Conservation (phyloP, 805 yeast genomes). For the Myxozyma melibiosi region DNA sequence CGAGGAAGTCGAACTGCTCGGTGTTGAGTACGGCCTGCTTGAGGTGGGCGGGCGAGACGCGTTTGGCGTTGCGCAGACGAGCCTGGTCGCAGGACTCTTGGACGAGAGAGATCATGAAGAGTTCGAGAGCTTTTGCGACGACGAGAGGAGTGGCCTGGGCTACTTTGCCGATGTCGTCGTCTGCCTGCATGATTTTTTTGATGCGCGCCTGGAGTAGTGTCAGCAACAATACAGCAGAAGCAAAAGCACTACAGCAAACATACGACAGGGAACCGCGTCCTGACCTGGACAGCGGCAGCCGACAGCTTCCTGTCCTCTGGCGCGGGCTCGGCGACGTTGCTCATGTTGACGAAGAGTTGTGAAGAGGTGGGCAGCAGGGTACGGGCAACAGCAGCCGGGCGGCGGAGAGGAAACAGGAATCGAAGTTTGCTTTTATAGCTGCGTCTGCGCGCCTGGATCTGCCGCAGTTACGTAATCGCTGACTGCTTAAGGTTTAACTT, state of each 20-base stretch:
- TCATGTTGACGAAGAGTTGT: not conserved
- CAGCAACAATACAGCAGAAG: no score
- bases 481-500: no score
- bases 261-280: constrained; percentile 49
- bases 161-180: constrained; percentile 97
- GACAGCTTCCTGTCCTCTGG: not conserved
- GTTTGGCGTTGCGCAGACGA: constrained; percentile 67
- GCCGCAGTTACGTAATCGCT: no score
- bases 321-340: not conserved
- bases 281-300: constrained; percentile 36
- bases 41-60: constrained; percentile 81
- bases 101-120: constrained; percentile 86
- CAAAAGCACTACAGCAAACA: constrained; percentile 16
- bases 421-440: no score
- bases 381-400: not conserved
- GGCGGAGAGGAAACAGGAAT: no score
- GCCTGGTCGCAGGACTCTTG: constrained; percentile 83
- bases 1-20: constrained; percentile 91
- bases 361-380: not conserved
- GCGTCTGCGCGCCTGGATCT: no score
- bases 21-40: constrained; percentile 79
- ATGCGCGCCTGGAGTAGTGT: constrained; percentile 63
- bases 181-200: constrained; percentile 95
- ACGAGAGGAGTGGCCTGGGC: constrained; percentile 99
- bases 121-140: constrained; percentile 91